Evolutionary conservation across 2,329 filamentous ascomycete species (phyloP), one percentile per base, ranked within the genome.

Genomic region (Colletotrichum euphorbiae): DNA sequence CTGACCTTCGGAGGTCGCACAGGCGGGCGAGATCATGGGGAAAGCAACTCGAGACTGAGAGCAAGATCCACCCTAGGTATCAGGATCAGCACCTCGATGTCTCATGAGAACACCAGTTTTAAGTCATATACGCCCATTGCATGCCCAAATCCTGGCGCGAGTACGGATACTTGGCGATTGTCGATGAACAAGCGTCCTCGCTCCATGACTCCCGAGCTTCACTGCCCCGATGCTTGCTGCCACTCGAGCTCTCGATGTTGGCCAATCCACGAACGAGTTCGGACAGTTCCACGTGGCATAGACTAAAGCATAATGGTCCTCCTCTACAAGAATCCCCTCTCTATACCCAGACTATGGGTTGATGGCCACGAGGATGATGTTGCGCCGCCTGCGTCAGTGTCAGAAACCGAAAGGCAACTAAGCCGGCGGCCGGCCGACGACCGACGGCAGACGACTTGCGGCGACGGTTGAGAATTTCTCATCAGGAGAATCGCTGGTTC

Each of bases 121-220:
- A 13, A 6, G n/a, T 54, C 24, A 12, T 40, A 28, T 43, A 48
- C 21, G 15, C 33, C 36, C 61, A 42, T 40, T 17, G 21, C 33
- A 54, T 40, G 51, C 38, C 21, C 58, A 21, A 58, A 46, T 67
- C 12, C 31, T 55, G 6, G 28, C 43, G n/a, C 66, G 66, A 68
- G 33, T 65, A 66, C 66, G 61, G 61, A 65, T 51, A 55, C 48
- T 54, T 65, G 17, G 11, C 5, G 17, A 11, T 38, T 5, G 45
- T 43, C 24, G 21, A 42, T 6, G n/a, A 43, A 28, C 61, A 68
- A 24, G 65, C 61, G 65, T 59, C 19, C 40, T 50, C 65, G 61
- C 40, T 54, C 42, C 52, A 36, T 12, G 9, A 31, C n/a, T 40
- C 13, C 31, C 38, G 36, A 42, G 31, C 31, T 68, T 66, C 48